Evolutionary conservation across 2,329 filamentous ascomycete genomes (phyloP).

Genomic region (Meredithiella fracta): DNA sequence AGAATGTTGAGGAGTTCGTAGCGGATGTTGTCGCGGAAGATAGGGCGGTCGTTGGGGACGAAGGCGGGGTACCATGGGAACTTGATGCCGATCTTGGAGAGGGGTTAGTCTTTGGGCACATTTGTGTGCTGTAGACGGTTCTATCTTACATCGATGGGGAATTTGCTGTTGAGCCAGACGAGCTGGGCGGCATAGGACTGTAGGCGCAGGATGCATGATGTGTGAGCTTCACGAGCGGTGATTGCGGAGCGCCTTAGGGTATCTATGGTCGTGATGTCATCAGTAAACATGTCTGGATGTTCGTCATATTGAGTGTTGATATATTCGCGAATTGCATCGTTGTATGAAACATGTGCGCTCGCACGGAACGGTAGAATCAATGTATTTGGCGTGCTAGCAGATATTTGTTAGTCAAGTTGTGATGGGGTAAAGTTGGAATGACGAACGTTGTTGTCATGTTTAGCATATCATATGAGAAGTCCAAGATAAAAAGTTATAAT

Average conservation of each 20-base stretch:
- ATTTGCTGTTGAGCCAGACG: conserved; percentile 85
- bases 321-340: conserved; percentile 76
- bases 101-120: neutral
- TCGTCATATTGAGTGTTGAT: conserved; percentile 98
- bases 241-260: conserved; percentile 70
- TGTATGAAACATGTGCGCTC: conserved; percentile 62
- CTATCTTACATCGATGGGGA: conserved; percentile 66
- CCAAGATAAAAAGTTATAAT: neutral
- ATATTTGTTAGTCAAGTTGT: neutral
- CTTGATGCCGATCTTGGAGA: conserved; percentile 66
- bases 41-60: conserved; percentile 64
- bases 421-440: neutral
- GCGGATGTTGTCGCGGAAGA: conserved; percentile 48
- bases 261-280: conserved; percentile 74
- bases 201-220: conserved; percentile 74
- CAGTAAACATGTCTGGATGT: conserved; percentile 88
- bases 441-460: conserved; percentile 1
- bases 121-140: too few relatives aligned
- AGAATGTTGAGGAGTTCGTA: conserved; percentile 85
- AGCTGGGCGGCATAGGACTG: conserved; percentile 83
- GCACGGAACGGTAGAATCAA: conserved; percentile 77
- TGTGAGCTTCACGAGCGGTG: conserved; percentile 73
- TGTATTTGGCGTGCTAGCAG: conserved; percentile 31
- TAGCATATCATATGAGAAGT: neutral
- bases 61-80: conserved; percentile 93